Conservation (phyloP, 495 filamentous ascomycete species). For the Tetracladium setigerum region DNA sequence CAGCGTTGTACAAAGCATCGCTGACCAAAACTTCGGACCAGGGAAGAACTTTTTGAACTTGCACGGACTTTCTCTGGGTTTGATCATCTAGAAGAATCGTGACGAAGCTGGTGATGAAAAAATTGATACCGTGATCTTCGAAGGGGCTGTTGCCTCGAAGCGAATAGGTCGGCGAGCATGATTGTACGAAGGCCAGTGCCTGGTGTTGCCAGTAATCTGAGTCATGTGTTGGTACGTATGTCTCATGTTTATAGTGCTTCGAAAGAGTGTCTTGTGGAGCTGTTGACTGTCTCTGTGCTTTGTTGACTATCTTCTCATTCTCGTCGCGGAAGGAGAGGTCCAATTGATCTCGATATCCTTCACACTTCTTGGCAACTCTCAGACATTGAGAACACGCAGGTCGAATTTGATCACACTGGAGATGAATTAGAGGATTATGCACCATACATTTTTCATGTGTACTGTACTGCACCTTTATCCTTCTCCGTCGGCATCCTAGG, state of each 20-base stretch:
- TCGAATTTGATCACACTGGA: constrained; percentile 56
- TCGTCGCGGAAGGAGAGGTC: constrained; percentile 68
- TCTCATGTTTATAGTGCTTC: too few species aligned
- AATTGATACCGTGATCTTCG: constrained; percentile 12
- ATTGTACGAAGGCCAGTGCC: too few species aligned
- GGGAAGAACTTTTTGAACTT: background rate
- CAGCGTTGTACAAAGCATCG: constrained; percentile 8
- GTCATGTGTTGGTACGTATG: too few species aligned
- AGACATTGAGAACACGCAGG: constrained; percentile 62
- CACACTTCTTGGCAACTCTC: constrained; percentile 52
- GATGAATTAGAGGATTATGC: background rate
- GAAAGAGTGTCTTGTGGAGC: too few species aligned
- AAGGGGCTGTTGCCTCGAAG: background rate
- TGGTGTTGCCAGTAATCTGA: too few species aligned
- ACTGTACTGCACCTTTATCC: constrained; percentile 9
- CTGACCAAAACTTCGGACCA: background rate
- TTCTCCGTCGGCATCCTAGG: constrained; percentile 22
- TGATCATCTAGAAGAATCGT: too few species aligned
- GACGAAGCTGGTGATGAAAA: constrained; percentile 11
- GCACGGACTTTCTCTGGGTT: too few species aligned
- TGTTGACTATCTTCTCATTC: constrained; percentile 57
- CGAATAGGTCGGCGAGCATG: too few species aligned
- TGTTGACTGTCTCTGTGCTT: constrained; percentile 28
- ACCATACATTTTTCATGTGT: background rate
- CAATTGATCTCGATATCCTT: constrained; percentile 63